Evolutionary conservation across 768 basidiomycete genomes (phyloP).

Genomic region (Mycena pura): DNA sequence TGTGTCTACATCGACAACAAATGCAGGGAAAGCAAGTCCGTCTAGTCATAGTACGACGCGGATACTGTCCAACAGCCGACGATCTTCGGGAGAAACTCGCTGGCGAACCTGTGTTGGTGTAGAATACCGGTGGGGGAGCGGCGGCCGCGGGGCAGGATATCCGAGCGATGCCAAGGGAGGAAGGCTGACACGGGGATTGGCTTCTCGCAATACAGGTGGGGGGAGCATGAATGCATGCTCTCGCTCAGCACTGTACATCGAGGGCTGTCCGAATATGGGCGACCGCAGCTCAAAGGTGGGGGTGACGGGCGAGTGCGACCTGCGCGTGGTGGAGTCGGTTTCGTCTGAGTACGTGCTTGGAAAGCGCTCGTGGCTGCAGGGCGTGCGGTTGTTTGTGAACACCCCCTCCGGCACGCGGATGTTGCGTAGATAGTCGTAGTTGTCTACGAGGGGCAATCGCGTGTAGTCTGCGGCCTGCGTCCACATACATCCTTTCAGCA

Average conservation of each 20-base stretch:
- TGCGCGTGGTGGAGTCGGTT: conserved; percentile 35
- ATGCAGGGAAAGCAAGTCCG: background rate
- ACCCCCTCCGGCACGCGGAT: conserved; percentile 73
- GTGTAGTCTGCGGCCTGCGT: conserved; percentile 70
- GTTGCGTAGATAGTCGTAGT: conserved; percentile 74
- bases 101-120: conserved; percentile 30
- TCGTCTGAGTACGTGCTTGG: conserved; percentile 57
- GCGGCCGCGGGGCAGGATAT: conserved; percentile 23
- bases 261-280: conserved; percentile 23
- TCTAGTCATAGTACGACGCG: conserved; percentile 51
- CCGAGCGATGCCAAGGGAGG: conserved; percentile 31
- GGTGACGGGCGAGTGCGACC: conserved; percentile 18
- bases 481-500: background rate
- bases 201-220: conserved; percentile 29
- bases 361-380: conserved; percentile 47
- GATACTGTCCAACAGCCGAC: conserved; percentile 61
- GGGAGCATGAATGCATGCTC: conserved; percentile 31
- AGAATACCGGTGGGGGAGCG: conserved; percentile 28
- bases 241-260: conserved; percentile 13
- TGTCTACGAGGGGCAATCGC: conserved; percentile 73
- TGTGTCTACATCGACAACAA: too few relatives aligned
- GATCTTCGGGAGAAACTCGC: conserved; percentile 62
- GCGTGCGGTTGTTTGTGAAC: conserved; percentile 71
- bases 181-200: conserved; percentile 12
- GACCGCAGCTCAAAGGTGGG: conserved; percentile 21